Evolutionary conservation across 2,329 filamentous ascomycete species (phyloP).

Genomic region (Colletotrichum neosansevieriae): DNA sequence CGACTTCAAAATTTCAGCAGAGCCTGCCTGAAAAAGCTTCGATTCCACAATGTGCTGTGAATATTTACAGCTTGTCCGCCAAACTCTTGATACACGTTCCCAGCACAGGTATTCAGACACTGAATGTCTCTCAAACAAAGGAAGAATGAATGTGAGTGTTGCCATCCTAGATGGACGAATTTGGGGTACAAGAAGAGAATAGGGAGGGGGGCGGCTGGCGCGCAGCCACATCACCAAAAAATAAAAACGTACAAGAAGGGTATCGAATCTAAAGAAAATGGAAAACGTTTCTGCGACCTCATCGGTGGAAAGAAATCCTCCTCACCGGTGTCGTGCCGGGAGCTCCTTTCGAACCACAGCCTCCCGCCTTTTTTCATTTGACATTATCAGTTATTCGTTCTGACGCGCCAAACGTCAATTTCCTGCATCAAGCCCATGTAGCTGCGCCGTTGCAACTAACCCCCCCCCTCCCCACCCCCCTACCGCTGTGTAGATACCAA

Average conservation of each 20-base stretch:
- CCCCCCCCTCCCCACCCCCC: background rate
- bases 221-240: background rate
- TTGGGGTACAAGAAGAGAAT: constrained; percentile 30
- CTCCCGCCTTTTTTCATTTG: constrained; percentile 32
- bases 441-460: constrained; percentile 12
- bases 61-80: background rate
- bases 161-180: constrained; percentile 10
- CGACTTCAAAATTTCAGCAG: background rate
- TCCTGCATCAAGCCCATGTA: background rate
- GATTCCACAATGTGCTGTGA: background rate
- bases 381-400: constrained; percentile 37
- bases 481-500: constrained; percentile 2
- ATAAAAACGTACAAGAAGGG: constrained; percentile 44
- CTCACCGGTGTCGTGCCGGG: too few species aligned
- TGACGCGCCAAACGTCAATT: constrained; percentile 27
- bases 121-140: constrained; percentile 8
- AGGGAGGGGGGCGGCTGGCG: background rate
- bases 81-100: constrained; percentile 10
- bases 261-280: constrained; percentile 45
- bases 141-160: background rate
- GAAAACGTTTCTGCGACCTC: constrained; percentile 11
- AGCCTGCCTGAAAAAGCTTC: background rate
- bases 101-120: constrained; percentile 1
- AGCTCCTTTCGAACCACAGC: constrained; percentile 1
- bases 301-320: too few species aligned